phyloP scores from a whole-genome alignment of 345 rosid genomes.

The Streptanthus diversifolius region DNA sequence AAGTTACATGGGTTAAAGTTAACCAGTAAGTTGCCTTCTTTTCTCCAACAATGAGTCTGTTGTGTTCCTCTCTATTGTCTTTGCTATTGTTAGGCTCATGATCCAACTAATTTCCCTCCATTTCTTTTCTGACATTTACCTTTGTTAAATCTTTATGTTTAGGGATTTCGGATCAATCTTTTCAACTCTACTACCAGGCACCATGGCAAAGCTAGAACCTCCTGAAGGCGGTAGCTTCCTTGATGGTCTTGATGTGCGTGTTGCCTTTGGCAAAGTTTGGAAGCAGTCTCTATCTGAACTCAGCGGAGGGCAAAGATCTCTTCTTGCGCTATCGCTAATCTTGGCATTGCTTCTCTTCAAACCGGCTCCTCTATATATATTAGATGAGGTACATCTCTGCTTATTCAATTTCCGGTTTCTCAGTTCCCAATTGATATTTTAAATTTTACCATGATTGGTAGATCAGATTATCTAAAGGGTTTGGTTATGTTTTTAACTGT shows the following conservation, averaged over 20 bases:
- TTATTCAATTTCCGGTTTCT: not conserved
- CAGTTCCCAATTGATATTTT: not conserved
- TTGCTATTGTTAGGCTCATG: not conserved
- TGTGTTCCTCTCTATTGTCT: not conserved
- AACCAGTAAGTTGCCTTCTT: conserved; percentile 50
- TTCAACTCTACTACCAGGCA: conserved; percentile 91
- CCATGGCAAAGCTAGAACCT: conserved; percentile 92
- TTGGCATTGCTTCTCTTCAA: conserved; percentile 94
- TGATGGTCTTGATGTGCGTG: conserved; percentile 97
- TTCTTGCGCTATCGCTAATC: conserved; percentile 87
- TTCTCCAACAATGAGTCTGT: not conserved
- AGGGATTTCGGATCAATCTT: conserved; percentile 98
- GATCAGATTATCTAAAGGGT: not conserved
- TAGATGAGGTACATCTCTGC: conserved; percentile 70
- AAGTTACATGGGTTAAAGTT: conserved; percentile 98
- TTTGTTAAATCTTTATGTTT: conserved; percentile 15
- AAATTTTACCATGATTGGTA: not conserved
- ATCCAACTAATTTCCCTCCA: not conserved
- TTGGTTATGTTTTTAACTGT: not conserved
- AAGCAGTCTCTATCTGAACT: conserved; percentile 94
- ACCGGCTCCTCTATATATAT: conserved; percentile 96
- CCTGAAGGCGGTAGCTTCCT: conserved; percentile 91
- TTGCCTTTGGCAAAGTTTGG: conserved; percentile 97
- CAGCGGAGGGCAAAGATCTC: conserved; percentile 95
- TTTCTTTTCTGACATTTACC: not conserved